Evolutionary conservation across 371 early-diverging fungal genomes (phyloP).

Genomic region (Rhizopus microsporus): DNA sequence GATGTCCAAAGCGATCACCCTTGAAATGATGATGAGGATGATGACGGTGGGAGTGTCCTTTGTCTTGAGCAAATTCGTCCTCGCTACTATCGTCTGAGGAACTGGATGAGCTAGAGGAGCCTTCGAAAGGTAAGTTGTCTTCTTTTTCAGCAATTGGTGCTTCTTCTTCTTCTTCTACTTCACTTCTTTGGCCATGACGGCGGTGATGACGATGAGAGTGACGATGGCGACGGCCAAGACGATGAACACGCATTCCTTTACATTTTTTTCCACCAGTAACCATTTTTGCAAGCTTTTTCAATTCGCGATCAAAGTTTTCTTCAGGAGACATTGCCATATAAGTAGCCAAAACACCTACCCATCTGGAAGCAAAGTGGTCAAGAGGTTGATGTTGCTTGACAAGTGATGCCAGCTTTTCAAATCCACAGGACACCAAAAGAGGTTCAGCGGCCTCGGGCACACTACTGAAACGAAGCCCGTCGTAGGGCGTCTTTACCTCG

Average conservation of each 20-base stretch:
- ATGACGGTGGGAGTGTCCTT: too few species aligned
- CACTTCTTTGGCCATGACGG: too few species aligned
- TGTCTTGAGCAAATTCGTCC: too few species aligned
- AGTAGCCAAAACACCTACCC: conserved; percentile 16
- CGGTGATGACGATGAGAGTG: too few species aligned
- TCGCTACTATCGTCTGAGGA: too few species aligned
- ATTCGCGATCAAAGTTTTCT: conserved; percentile 11
- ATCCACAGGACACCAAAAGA: not conserved
- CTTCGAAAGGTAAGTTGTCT: too few species aligned
- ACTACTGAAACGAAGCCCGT: not conserved
- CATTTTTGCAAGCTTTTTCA: conserved; percentile 1
- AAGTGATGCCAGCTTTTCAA: not conserved
- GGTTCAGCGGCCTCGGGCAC: not conserved
- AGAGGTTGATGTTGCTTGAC: not conserved
- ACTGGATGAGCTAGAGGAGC: too few species aligned
- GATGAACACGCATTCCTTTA: not conserved
- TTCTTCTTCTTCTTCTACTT: too few species aligned
- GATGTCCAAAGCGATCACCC: too few species aligned
- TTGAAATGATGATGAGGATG: too few species aligned
- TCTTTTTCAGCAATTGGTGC: too few species aligned
- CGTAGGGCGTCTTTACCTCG: not conserved
- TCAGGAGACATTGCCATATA: conserved; percentile 1
- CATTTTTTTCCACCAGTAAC: not conserved
- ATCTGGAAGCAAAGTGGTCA: not conserved
- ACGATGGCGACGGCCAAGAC: too few species aligned